Conservation (phyloP, 352 stramenopile species). For the Phytophthora hibernalis region DNA sequence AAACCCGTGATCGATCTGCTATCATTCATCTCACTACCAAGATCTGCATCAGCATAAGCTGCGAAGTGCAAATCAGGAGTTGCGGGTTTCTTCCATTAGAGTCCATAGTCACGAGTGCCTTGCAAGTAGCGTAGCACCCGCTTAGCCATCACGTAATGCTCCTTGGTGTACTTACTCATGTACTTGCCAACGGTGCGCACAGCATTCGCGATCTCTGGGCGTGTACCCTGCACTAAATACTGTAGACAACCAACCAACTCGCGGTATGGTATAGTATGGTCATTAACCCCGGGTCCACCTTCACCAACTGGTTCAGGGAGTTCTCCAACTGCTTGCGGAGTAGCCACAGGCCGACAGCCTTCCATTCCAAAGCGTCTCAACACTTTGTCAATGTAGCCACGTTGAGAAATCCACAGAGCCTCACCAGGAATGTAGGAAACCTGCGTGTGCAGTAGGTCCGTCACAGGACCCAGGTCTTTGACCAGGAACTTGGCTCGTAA, state of each 20-base stretch:
- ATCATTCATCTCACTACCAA: too few species aligned
- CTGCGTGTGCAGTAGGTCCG: constrained; percentile 14
- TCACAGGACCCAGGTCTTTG: constrained; percentile 14
- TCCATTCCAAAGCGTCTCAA: constrained; percentile 4
- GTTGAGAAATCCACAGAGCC: constrained; percentile 10
- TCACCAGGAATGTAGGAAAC: constrained; percentile 4
- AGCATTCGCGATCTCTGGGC: constrained; percentile 11
- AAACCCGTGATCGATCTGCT: too few species aligned
- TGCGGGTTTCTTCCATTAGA: not conserved
- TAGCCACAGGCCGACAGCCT: constrained; percentile 7
- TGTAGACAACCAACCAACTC: constrained; percentile 7
- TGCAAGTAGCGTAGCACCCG: constrained; percentile 6
- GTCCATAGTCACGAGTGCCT: constrained; percentile 1
- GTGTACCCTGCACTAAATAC: constrained; percentile 11
- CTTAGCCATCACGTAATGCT: constrained; percentile 9
- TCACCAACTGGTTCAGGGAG: constrained; percentile 12
- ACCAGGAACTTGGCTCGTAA: too few species aligned
- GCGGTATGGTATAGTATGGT: constrained; percentile 13
- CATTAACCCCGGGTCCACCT: constrained; percentile 14
- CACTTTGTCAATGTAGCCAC: too few species aligned
- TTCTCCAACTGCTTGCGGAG: constrained; percentile 9
- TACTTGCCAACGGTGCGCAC: constrained; percentile 3
- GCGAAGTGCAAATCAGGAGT: not conserved
- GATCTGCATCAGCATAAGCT: constrained; percentile 8
- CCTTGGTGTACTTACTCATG: not conserved